Evolutionary conservation across 345 rosid species (phyloP), one percentile per base, ranked within the genome.

Genomic region (Anacardium occidentale): DNA sequence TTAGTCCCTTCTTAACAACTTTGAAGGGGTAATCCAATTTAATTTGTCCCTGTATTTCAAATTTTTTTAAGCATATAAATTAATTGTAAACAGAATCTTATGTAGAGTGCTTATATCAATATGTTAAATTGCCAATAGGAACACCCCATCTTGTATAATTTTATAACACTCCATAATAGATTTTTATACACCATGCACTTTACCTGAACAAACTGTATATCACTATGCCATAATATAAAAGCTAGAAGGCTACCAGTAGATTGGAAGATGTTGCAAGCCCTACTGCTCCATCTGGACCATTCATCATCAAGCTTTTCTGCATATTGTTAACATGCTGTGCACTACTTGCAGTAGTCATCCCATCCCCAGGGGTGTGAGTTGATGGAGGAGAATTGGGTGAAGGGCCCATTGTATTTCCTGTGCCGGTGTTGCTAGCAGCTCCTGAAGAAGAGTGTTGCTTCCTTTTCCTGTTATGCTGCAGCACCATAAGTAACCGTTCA

Each of bases 361-460:
- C 93, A 76, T 89, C 94, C 37, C 94, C 88, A 59, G 90, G 84
- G 10, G 88, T 85, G 53, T 85, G 94, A 61, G 89, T 84, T 76
- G 94, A 89, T 25, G 85, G 89, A 59, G 91, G 89, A 71, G 93
- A 87, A 65, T 64, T 82, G 12, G 92, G 84, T 3, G 89, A 88
- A 75, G 86, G 88, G 42, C 87, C 88, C 14, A 80, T 85, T 25
- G 83, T 85, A 75, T 82, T 88, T 81, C 86, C 94, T 4, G 91
- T 89, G 20, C 91, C 85, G 61, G 88, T 79, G 79, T 88, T 85
- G 70, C 84, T 87, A 66, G 86, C 91, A 71, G 90, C 76, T 63
- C 90, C 90, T 47, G 90, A 85, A 80, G 94, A 87, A 52, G 87
- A 80, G 68, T 81, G 82, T 75, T 81, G 82, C 74, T 87, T 89